These are phyloP conservation scores for Cryphonectria carpinicola DNA, from an alignment of 2,329 filamentous ascomycete genomes.

Conservation along the genomic window DNA sequence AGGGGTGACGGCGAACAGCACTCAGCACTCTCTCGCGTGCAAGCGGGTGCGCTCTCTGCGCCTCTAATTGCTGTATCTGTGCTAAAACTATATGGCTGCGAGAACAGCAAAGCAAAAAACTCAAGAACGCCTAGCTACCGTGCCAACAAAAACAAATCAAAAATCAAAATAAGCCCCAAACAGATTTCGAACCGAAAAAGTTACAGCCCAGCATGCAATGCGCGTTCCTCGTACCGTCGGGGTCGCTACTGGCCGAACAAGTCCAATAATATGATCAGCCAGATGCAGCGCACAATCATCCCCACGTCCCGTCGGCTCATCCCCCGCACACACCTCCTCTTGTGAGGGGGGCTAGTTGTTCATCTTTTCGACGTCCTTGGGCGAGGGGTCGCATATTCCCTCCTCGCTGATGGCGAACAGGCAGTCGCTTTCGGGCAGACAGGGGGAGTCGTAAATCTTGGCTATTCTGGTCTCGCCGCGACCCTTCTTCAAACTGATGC, in stretches of 20 bases:
- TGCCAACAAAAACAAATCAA: slow-evolving; percentile 5
- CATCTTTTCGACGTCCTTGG: slow-evolving; percentile 88
- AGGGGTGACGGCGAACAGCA: background rate
- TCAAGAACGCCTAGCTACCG: slow-evolving; percentile 29
- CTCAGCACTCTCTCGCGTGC: background rate
- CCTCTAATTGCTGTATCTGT: slow-evolving; percentile 9
- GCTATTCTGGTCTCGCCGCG: slow-evolving; percentile 93
- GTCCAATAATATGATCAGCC: background rate
- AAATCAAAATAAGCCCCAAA: background rate
- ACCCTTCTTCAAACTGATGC: slow-evolving; percentile 94
- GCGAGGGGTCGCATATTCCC: slow-evolving; percentile 92
- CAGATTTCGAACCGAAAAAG: slow-evolving; percentile 2
- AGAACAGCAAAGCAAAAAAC: slow-evolving; percentile 14
- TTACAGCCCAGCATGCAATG: background rate
- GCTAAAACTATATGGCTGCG: slow-evolving; percentile 5
- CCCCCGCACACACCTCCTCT: background rate
- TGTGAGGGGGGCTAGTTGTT: slow-evolving; percentile 38
- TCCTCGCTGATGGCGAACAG: slow-evolving; percentile 97
- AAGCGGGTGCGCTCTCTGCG: background rate
- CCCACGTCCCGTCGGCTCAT: slow-evolving; percentile 27
- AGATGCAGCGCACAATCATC: no score
- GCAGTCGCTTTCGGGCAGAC: slow-evolving; percentile 93
- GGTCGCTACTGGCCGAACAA: background rate
- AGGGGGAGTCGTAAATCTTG: slow-evolving; percentile 99
- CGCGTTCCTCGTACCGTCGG: background rate